These are phyloP conservation scores for Pyricularia pennisetigena DNA, from an alignment of 2,329 filamentous ascomycete species.

Conservation along the genomic window DNA sequence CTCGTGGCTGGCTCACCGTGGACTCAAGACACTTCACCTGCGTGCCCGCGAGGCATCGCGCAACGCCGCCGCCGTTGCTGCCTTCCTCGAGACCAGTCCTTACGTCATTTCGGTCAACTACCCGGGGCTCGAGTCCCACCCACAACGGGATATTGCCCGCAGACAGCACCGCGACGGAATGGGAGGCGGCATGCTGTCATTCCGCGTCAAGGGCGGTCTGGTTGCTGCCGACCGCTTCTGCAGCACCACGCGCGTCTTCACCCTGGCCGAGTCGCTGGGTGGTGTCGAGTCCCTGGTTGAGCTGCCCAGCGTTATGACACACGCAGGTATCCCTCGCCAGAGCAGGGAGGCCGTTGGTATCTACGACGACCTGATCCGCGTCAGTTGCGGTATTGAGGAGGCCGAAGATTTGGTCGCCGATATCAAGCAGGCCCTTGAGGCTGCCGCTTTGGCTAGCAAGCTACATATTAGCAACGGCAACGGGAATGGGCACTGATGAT, in stretches of 20 bases:
- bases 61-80: slow-evolving; percentile 73
- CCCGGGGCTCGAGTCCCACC: slow-evolving; percentile 80
- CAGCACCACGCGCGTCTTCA: slow-evolving; percentile 80
- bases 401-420: slow-evolving; percentile 73
- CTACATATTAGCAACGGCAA: neutral
- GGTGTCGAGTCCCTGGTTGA: slow-evolving; percentile 88
- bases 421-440: slow-evolving; percentile 69
- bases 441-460: slow-evolving; percentile 35
- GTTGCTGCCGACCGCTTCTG: slow-evolving; percentile 87
- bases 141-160: slow-evolving; percentile 71
- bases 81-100: slow-evolving; percentile 66
- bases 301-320: slow-evolving; percentile 92
- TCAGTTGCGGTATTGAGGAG: slow-evolving; percentile 94
- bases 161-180: slow-evolving; percentile 91
- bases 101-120: slow-evolving; percentile 91
- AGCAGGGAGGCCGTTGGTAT: slow-evolving; percentile 89
- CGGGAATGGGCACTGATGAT: slow-evolving; percentile 6
- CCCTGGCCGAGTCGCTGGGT: slow-evolving; percentile 78
- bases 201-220: slow-evolving; percentile 83
- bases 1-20: slow-evolving; percentile 95
- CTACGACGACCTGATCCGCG: slow-evolving; percentile 84
- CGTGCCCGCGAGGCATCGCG: slow-evolving; percentile 74
- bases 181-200: slow-evolving; percentile 95
- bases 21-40: slow-evolving; percentile 92
- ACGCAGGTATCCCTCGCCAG: slow-evolving; percentile 85